Base-by-base conservation (phyloP, 73 alveolate genomes). In the Paramecium sonneborni region DNA sequence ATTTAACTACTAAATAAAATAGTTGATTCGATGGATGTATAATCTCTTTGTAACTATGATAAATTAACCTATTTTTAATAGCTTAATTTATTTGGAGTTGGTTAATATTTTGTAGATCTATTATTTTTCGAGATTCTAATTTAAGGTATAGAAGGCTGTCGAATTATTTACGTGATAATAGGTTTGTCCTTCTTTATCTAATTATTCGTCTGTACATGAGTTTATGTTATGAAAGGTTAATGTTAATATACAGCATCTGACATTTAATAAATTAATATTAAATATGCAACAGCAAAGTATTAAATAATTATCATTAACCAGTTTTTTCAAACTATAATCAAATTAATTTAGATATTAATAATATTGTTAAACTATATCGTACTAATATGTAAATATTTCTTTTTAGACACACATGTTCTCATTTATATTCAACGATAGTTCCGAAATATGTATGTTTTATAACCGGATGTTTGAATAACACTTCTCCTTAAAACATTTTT, bases 401-500 rank as follows among this genome's bases (percentile, higher is more conserved):
- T 12, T 14, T 48, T 1, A 48, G 5, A 15, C 30, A 18, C 15
- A 52, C 7, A 52, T 2, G 12, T 52, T 52, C 18, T 79, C 90
- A 79, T 44, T 79, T 43, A 46, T n/a, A 79, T 9, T 79, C 76
- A 43, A 43, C 52, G n/a, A 79, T 39, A 2, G 76, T 15, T 14
- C 88, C 74, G 41, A 43, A 79, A 30, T 14, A 6, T 0, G 76
- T 79, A 24, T 79, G 76, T 79, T 79, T 24, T 6, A 79, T 79
- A 5, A 44, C 90, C 1, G 90, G 76, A 23, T 41, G 57, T 43
- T 43, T 79, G 23, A 43, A 79, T 20, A 23, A 3, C 30, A 79
- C 90, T 43, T 79, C 76, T 1, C 76, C 76, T 79, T 43, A 79
- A 46, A 79, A 79, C 76, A 79, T 79, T 8, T 79, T 79, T 24